Conservation (phyloP, 306 rosid species). For the Senna siamea region DNA sequence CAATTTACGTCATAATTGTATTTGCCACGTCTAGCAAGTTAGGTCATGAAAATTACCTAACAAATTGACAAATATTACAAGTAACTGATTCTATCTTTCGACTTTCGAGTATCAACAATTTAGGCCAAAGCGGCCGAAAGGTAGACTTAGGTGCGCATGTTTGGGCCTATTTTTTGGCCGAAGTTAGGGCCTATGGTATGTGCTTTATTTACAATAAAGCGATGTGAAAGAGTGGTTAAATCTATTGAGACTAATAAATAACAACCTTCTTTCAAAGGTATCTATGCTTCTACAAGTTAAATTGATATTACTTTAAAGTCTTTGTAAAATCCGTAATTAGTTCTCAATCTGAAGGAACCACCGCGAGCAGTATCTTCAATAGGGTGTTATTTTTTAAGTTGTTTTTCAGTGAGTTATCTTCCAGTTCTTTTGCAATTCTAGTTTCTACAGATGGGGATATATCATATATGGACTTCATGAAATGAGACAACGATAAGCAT, state of each 20-base stretch:
- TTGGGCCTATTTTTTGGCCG: too few species aligned
- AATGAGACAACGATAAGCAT: not conserved
- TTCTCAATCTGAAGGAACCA: not conserved
- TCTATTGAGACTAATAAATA: too few species aligned
- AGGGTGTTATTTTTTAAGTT: not conserved
- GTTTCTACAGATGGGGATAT: not conserved
- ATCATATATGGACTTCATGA: not conserved
- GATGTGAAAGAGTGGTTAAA: too few species aligned
- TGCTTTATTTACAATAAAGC: not conserved
- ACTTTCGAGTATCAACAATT: not conserved
- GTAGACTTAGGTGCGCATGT: not conserved
- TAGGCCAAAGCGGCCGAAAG: not conserved
- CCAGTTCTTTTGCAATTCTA: not conserved
- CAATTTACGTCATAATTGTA: not conserved
- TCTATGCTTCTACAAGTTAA: too few species aligned
- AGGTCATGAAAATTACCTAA: not conserved
- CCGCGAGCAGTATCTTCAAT: not conserved
- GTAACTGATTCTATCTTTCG: not conserved
- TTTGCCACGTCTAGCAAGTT: not conserved
- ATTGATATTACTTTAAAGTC: too few species aligned
- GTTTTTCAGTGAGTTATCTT: not conserved
- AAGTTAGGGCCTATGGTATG: not conserved
- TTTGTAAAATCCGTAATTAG: not conserved
- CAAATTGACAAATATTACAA: not conserved
- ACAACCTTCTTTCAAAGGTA: not conserved